Evolutionary conservation across 2,329 filamentous ascomycete genomes (phyloP).

Genomic region (Sarocladium kiliense): DNA sequence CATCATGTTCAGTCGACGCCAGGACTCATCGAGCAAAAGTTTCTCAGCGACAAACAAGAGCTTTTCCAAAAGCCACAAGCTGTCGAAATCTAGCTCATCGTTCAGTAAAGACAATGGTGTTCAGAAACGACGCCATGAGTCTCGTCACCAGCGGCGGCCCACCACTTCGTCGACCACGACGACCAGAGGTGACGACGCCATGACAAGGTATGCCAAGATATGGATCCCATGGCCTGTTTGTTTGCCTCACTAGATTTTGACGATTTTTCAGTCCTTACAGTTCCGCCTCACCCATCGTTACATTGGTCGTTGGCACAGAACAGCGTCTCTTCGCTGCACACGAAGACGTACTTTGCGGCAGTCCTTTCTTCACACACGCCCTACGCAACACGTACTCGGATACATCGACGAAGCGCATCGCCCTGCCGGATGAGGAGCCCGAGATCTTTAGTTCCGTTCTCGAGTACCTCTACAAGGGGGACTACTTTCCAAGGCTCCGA

Average conservation of each 20-base stretch:
- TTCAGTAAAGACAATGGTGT: conserved; percentile 51
- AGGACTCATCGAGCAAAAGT: conserved; percentile 42
- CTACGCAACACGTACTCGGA: conserved; percentile 30
- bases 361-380: conserved; percentile 63
- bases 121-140: conserved; percentile 50
- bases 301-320: conserved; percentile 72
- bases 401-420: conserved; percentile 57
- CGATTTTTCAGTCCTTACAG: background rate
- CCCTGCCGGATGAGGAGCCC: conserved; percentile 78
- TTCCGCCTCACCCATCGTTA: conserved; percentile 64
- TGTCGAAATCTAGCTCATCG: conserved; percentile 45
- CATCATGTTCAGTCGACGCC: conserved; percentile 44
- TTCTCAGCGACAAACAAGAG: conserved; percentile 49
- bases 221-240: background rate
- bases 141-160: conserved; percentile 39
- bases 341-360: conserved; percentile 74
- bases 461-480: conserved; percentile 90
- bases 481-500: conserved; percentile 79
- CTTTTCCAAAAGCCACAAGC: conserved; percentile 48
- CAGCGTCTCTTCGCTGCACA: conserved; percentile 88
- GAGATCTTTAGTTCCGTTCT: conserved; percentile 88
- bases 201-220: conserved; percentile 36
- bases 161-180: conserved; percentile 38
- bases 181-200: conserved; percentile 30
- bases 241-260: background rate